Evolutionary conservation across 2,329 filamentous ascomycete species (phyloP).

Genomic region (Colletotrichum shisoi): DNA sequence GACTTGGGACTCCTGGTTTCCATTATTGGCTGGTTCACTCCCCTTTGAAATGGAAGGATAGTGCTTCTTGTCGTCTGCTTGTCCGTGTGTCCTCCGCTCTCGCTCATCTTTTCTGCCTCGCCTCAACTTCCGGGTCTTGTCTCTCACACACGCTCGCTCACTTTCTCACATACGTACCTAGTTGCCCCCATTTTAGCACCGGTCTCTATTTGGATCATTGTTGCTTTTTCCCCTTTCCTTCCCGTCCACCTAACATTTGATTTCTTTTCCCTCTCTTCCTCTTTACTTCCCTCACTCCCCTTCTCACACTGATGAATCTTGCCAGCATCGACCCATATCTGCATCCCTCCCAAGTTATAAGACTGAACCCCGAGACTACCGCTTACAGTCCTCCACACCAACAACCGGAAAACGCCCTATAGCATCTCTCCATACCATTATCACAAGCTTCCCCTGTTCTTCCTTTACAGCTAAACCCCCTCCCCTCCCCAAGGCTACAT

Average conservation of each 20-base stretch:
- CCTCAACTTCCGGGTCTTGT: slow-evolving; percentile 26
- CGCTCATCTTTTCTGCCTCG: slow-evolving; percentile 27
- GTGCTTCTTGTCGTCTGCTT: slow-evolving; percentile 14
- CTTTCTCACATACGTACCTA: slow-evolving; percentile 17
- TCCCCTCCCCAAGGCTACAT: slow-evolving; percentile 33
- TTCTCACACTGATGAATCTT: slow-evolving; percentile 16
- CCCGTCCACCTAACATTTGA: slow-evolving; percentile 11
- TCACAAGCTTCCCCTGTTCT: slow-evolving; percentile 33
- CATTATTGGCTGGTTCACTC: slow-evolving; percentile 18
- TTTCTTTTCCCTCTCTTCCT: slow-evolving; percentile 10
- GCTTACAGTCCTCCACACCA: slow-evolving; percentile 35
- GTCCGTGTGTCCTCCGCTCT: slow-evolving; percentile 7
- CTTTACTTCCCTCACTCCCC: slow-evolving; percentile 14
- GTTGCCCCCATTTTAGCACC: slow-evolving; percentile 21
- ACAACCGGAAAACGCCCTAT: slow-evolving; percentile 29
- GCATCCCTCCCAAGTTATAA: slow-evolving; percentile 37
- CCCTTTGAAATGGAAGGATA: slow-evolving; percentile 18
- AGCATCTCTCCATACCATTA: slow-evolving; percentile 26
- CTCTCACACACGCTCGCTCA: background rate
- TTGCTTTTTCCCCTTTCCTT: slow-evolving; percentile 32
- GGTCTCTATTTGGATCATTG: slow-evolving; percentile 24
- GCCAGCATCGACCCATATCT: slow-evolving; percentile 35
- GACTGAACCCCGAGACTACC: slow-evolving; percentile 35
- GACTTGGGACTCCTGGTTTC: slow-evolving; percentile 20
- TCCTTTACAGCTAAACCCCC: slow-evolving; percentile 26